Evolutionary conservation across 192 early-diverging fungal genomes (phyloP), one percentile per base, ranked within the genome.

Genomic region (Coemansia sp.): DNA sequence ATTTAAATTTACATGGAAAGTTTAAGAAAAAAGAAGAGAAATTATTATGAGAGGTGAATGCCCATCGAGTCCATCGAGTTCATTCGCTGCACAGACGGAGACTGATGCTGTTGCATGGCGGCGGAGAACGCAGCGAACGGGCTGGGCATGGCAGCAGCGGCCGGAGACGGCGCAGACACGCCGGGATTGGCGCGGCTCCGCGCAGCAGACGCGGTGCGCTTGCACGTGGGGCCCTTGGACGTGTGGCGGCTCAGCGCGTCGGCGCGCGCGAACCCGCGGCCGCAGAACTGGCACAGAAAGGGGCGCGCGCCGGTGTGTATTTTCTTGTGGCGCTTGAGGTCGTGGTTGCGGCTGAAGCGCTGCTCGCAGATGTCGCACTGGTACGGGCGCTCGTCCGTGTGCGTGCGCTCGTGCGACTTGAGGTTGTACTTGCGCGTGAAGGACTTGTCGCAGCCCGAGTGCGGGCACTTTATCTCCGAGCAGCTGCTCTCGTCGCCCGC

Each of bases 401-500:
- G 94, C 12, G 89, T 90, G 30, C 85, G 71, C 50, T 87, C 81
- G 58, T 97, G 93, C 24, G 86, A 87, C 62, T 90, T 89, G 18
- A 97, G 75, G 77, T 95, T 97, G 64, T 92, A 97, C 22, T 84
- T 83, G 29, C 94, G 82, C 6, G 89, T 89, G 73, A 97, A 97
- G 12, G 82, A 80, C 67, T 91, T 93, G 66, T 83, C 77, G 71
- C 95, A 97, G 22, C 84, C 83, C 0, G 90, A 89, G 56, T 85
- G 86, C 10, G 79, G 81, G 59, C 86, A 89, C 54, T 68, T 71
- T 45, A 75, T 74, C 60, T 65, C 62, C 5, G 54, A 62, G 63
- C 76, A 79, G 49, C 38, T 56, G 44, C 54, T 35, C 9, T 49
- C 62, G 10, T 30, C 53, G 19, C 25, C 33, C 32, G 27, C 18